phyloP scores from a whole-genome alignment of 129 eudicot species.

The Heracleum sosnowskyi region DNA sequence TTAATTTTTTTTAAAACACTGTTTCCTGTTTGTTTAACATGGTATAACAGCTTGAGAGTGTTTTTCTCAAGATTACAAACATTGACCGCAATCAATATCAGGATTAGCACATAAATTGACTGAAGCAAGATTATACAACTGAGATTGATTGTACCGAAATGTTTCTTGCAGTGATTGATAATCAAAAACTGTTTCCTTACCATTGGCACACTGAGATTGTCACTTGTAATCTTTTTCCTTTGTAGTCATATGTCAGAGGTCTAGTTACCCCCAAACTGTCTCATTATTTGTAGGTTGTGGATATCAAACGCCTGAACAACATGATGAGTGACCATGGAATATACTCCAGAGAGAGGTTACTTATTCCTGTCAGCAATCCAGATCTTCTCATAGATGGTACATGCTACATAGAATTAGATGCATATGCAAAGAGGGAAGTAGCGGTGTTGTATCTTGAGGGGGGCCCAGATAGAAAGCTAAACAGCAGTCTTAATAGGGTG shows the following conservation, averaged over 20 bases:
- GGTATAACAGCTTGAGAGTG: background rate
- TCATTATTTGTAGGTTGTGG: conserved; percentile 48
- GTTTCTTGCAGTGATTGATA: background rate
- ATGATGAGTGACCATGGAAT: conserved; percentile 99
- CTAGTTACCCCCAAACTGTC: conserved; percentile 3
- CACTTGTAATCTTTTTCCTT: background rate
- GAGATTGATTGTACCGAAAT: background rate
- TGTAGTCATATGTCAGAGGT: background rate
- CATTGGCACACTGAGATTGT: background rate
- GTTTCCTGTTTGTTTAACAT: background rate
- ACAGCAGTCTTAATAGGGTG: conserved; percentile 23
- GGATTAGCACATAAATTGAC: background rate
- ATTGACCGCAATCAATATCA: background rate
- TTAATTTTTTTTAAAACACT: background rate
- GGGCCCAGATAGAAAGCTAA: conserved; percentile 40
- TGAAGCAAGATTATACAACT: too few relatives aligned
- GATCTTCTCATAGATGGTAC: conserved; percentile 51
- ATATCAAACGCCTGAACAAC: conserved; percentile 88
- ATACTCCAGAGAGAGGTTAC: conserved; percentile 81
- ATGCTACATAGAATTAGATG: conserved; percentile 88
- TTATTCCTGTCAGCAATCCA: conserved; percentile 69
- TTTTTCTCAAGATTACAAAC: background rate
- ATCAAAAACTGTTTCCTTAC: background rate
- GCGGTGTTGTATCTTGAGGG: conserved; percentile 94
- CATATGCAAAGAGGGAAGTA: conserved; percentile 92